Conservation (phyloP, 73 alveolate genomes). For the Tetrahymena malaccensis region DNA sequence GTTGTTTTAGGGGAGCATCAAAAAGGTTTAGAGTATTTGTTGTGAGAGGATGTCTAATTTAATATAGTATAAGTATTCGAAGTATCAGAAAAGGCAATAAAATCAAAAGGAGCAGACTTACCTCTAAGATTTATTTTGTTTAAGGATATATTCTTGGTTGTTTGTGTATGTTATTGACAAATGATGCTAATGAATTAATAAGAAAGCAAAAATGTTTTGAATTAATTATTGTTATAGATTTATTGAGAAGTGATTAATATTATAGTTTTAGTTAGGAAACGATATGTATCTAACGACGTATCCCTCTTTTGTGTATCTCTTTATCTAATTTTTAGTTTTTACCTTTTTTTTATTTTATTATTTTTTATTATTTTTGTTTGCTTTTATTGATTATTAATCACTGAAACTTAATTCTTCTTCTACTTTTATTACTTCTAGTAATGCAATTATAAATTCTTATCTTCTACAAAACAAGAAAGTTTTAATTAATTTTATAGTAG, state of each 20-base stretch:
- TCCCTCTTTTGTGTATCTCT: neutral
- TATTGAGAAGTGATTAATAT: neutral
- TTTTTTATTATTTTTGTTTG: neutral
- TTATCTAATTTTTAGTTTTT: neutral
- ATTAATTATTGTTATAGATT: neutral
- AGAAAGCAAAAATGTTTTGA: neutral
- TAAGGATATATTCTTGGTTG: too few species aligned
- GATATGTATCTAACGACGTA: neutral
- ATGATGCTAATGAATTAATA: neutral
- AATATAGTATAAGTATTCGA: too few species aligned
- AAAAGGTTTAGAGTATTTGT: neutral
- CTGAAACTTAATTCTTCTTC: neutral
- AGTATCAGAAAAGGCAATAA: too few species aligned
- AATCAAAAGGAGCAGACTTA: too few species aligned
- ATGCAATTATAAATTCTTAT: neutral
- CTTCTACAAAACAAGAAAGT: neutral
- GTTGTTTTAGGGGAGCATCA: neutral
- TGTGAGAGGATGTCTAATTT: too few species aligned
- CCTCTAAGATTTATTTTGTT: too few species aligned
- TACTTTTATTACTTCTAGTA: neutral
- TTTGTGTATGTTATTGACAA: neutral
- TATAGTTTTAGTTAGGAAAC: neutral
- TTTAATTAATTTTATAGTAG: neutral
- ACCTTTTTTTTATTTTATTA: neutral
- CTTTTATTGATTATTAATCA: neutral